Percentiles rank a stretch among this genome's conserved stretches.
Evolutionary conservation across 345 rosid species (phyloP).

Genomic region (Erysimum cheiranthoides): DNA sequence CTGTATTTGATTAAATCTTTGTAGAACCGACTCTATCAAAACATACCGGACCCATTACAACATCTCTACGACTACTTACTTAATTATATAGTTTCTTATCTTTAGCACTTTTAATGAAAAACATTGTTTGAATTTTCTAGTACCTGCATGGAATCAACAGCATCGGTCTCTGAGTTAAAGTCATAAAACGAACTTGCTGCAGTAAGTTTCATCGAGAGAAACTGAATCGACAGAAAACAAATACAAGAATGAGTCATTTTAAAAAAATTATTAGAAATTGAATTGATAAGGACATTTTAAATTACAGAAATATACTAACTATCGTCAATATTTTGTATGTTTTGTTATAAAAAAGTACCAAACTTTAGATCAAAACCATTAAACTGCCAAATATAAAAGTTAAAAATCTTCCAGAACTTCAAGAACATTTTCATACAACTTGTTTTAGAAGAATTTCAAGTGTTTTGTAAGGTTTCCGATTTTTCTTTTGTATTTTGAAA

Average conservation of each 20-base stretch:
- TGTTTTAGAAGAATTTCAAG: neutral
- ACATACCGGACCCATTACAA: constrained; percentile 19
- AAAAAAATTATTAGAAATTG: neutral
- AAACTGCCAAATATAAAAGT: no score
- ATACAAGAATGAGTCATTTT: neutral
- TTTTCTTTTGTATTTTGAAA: neutral
- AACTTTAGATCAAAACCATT: no score
- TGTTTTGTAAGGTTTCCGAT: neutral
- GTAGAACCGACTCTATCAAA: constrained; percentile 3
- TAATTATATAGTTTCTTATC: neutral
- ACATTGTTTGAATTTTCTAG: neutral
- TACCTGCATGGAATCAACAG: constrained; percentile 57
- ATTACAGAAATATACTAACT: neutral
- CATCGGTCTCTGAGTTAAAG: constrained; percentile 70
- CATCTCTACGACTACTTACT: constrained; percentile 6
- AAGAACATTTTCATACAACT: neutral
- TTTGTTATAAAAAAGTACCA: no score
- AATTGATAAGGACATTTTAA: neutral
- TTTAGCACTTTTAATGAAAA: neutral
- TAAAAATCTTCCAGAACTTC: neutral
- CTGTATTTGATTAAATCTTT: neutral
- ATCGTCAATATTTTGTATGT: no score
- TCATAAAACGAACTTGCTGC: constrained; percentile 73
- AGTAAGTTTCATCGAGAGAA: constrained; percentile 81
- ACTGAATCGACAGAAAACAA: constrained; percentile 51